Base-by-base conservation (phyloP, 768 basidiomycete genomes). In the Guyanaporus albipodus region DNA sequence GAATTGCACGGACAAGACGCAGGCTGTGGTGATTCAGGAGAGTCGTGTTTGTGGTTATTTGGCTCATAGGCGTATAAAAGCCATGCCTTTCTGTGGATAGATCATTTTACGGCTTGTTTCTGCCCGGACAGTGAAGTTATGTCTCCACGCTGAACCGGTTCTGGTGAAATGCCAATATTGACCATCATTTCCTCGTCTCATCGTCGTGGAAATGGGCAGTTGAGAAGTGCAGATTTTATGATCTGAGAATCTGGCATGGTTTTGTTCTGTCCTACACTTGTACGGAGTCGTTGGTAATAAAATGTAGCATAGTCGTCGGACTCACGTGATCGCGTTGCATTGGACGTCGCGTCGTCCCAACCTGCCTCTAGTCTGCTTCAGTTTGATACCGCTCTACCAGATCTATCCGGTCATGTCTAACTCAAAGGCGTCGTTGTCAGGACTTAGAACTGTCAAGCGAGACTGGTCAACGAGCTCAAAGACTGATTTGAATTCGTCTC, bases 161-260 rank as follows among this genome's bases (percentile, higher is more conserved):
- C 84, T 86, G 83, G 81, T 84, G 80, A 82, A 73, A 72, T 31
- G 84, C 83, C 83, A 66, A 85, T 48, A 86, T 45, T 42, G 50
- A 82, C 41, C 71, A 38, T 74, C 62, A 69, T 53, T 66, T 67
- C 57, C 55, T 67, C 69, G 78, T 67, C 74, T 72, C 75, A 81
- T 79, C 74, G 78, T 67, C 76, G 69, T 67, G 58, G 63, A 66
- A 73, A 73, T 70, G 79, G 78, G 71, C 71, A 63, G 66, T 61
- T 61, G 64, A 74, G 62, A 72, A 66, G 59, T 73, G 72, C 63
- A 42, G 62, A 53, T 65, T 64, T 64, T 59, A 50, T 9, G 6
- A 40, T 22, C 6, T 43, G 49, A 53, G 59, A 60, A 61, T 64
- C 56, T 66, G 45, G 56, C 68, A 67, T 61, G 64, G 61, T 73